phyloP scores from a whole-genome alignment of 441 rosid species.

The Hura crepitans region DNA sequence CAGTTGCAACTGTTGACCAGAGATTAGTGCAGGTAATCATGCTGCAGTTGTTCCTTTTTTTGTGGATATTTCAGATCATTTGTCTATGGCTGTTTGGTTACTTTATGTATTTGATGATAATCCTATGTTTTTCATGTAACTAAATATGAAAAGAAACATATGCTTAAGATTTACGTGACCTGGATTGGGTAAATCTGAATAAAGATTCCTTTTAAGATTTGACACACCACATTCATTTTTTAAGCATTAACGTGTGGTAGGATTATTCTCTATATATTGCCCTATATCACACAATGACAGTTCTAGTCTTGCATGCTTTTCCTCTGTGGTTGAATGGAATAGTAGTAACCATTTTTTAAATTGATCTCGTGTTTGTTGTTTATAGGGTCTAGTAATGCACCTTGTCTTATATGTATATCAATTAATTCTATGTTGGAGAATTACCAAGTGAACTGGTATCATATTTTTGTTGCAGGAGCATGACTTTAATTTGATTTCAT shows the following conservation, averaged over 20 bases:
- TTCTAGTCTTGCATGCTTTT: neutral
- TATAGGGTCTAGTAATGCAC: neutral
- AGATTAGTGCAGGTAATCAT: constrained; percentile 27
- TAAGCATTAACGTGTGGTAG: neutral
- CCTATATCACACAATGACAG: neutral
- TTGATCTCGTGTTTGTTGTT: neutral
- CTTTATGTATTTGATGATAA: neutral
- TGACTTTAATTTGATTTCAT: constrained; percentile 25
- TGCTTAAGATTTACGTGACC: neutral
- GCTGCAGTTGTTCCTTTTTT: constrained; percentile 4
- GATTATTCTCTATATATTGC: neutral
- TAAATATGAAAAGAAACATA: neutral
- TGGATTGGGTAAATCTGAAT: neutral
- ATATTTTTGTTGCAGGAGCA: constrained; percentile 27
- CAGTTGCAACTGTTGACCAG: constrained; percentile 26
- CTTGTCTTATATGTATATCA: neutral
- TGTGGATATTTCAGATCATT: neutral
- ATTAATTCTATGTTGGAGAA: constrained; percentile 4
- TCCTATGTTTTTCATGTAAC: neutral
- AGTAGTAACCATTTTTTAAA: too few species aligned
- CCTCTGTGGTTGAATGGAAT: neutral
- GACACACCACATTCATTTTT: neutral
- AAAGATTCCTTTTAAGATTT: neutral
- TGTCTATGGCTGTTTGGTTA: constrained; percentile 2
- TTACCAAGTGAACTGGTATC: constrained; percentile 8